Percentiles rank a stretch among this genome's conserved stretches.
Conservation (phyloP, 1,284 basidiomycete genomes). For the Rhizoctonia solani region DNA sequence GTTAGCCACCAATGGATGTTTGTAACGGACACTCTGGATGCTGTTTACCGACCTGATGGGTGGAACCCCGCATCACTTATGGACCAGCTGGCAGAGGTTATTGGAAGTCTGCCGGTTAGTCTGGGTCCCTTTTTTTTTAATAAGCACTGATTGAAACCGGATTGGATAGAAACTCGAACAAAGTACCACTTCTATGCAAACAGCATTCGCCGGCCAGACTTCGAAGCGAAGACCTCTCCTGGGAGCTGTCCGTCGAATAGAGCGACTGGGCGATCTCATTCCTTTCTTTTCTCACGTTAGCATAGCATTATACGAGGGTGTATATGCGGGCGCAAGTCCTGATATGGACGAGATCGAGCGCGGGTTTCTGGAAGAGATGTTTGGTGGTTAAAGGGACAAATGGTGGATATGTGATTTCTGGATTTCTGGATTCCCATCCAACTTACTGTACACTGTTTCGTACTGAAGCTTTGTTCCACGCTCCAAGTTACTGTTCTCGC, state of each 20-base stretch:
- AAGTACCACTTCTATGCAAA: not conserved
- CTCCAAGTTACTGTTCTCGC: no score
- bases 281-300: constrained; percentile 89
- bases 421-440: no score
- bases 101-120: constrained; percentile 61
- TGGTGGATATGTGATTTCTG: no score
- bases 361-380: constrained; percentile 82
- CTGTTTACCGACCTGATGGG: constrained; percentile 82
- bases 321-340: constrained; percentile 65
- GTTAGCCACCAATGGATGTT: constrained; percentile 97
- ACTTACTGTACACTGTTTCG: no score
- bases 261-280: constrained; percentile 78
- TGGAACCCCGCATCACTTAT: constrained; percentile 87
- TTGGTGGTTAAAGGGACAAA: constrained; percentile 67
- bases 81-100: constrained; percentile 86
- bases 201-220: constrained; percentile 6
- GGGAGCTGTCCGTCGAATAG: constrained; percentile 66
- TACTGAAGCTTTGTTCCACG: no score
- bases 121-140: constrained; percentile 37
- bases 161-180: constrained; percentile 6
- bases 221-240: constrained; percentile 70
- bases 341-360: constrained; percentile 85
- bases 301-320: constrained; percentile 84
- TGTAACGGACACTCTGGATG: constrained; percentile 96
- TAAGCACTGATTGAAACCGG: not conserved